A percentile compares a stretch with the other conserved stretches of the same genome.
phyloP scores from a whole-genome alignment of 257 asterid genomes.

The Primulina huaijiensis region DNA sequence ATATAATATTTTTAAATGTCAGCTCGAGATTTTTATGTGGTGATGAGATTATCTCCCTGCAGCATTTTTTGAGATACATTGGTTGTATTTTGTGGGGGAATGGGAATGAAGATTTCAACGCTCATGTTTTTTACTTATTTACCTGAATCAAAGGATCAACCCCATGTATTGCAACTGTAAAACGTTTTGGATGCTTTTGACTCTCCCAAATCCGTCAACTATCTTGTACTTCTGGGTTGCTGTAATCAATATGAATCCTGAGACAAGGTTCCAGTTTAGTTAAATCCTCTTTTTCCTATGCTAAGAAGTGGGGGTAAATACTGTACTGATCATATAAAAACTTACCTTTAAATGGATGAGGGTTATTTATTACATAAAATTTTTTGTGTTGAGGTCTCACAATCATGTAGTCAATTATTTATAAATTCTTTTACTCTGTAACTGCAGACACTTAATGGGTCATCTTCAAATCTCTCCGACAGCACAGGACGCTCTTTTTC shows the following conservation, averaged over 20 bases:
- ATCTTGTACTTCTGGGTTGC: neutral
- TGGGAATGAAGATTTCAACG: neutral
- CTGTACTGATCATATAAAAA: conserved; percentile 10
- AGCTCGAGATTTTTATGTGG: neutral
- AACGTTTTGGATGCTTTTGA: conserved; percentile 11
- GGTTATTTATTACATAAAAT: conserved; percentile 14
- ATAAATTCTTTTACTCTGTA: conserved; percentile 14
- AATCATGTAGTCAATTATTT: conserved; percentile 13
- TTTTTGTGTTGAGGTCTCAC: neutral
- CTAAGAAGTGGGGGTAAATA: neutral
- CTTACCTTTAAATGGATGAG: conserved; percentile 16
- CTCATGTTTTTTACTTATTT: conserved; percentile 13
- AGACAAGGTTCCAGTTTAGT: neutral
- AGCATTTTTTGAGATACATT: neutral
- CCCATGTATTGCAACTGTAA: neutral
- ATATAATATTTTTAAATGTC: too few relatives aligned
- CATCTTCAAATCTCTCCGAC: conserved; percentile 85
- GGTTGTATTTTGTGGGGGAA: neutral
- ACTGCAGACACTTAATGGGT: conserved; percentile 84
- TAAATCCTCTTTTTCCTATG: conserved; percentile 2
- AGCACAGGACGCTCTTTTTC: conserved; percentile 75
- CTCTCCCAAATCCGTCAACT: neutral
- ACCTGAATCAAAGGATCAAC: neutral
- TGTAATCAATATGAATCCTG: conserved; percentile 15
- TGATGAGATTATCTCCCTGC: neutral